These are phyloP conservation scores for Eutypella sp. DNA, from an alignment of 2,329 filamentous ascomycete genomes.

Conservation along the genomic window DNA sequence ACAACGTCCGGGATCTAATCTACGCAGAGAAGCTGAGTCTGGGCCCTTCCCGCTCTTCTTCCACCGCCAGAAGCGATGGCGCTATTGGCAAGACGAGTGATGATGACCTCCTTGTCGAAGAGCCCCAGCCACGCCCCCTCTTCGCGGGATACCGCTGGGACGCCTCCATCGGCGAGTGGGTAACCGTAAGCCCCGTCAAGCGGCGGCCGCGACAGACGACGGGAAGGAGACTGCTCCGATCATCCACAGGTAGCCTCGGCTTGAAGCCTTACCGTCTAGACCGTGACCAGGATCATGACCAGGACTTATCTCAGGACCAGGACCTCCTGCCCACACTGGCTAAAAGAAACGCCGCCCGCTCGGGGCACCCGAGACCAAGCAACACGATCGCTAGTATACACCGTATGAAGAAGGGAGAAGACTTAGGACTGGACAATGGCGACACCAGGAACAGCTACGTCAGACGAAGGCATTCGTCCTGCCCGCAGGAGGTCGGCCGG, in stretches of 20 bases:
- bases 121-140: constrained; percentile 8
- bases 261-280: too few relatives aligned
- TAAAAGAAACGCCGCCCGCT: too few relatives aligned
- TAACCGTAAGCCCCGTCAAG: constrained; percentile 40
- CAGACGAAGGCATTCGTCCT: neutral
- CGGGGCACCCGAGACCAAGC: too few relatives aligned
- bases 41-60: neutral
- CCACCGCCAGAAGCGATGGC: constrained; percentile 1
- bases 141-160: constrained; percentile 44
- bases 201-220: constrained; percentile 8
- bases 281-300: too few relatives aligned
- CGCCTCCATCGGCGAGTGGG: constrained; percentile 53
- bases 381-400: too few relatives aligned
- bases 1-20: constrained; percentile 47
- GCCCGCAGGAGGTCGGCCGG: neutral
- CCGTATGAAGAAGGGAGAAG: too few relatives aligned
- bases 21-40: constrained; percentile 43
- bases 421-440: too few relatives aligned
- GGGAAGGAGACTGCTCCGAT: constrained; percentile 17
- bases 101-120: neutral
- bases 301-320: too few relatives aligned
- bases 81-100: neutral
- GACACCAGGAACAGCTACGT: neutral
- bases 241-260: constrained; percentile 6
- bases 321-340: too few relatives aligned